Base-by-base conservation (phyloP, 768 basidiomycete genomes). In the Rhodotorula kratochvilovae region DNA sequence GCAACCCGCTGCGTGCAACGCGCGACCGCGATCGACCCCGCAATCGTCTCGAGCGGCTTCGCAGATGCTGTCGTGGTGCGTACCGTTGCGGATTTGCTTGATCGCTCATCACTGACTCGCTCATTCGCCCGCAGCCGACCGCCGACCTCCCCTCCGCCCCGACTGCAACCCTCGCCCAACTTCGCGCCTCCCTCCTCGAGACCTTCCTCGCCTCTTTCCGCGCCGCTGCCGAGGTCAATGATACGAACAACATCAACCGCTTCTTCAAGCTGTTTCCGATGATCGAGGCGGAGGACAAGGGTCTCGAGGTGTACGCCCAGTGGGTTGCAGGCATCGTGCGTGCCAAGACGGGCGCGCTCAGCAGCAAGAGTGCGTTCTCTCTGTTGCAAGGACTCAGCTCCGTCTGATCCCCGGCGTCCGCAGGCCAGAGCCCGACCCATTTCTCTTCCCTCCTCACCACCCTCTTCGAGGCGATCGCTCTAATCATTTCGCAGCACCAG, bases 241-340 rank as follows among this genome's bases (percentile, higher is more conserved):
- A 75, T 50, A 75, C 64, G 11, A 67, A 62, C 68, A 70, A 70
- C 60, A 75, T 75, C 58, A 66, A 66, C 76, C 87, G 96, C 21
- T 98, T 90, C 82, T 99, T 99, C 85, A 93, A 97, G 80, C 83
- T 99, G 5, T 99, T 98, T 80, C 96, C 96, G 8, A 88, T 88
- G 6, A 93, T 99, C 63, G 92, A 92, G 12, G 96, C 92, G 85
- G 93, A 98, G 80, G 82, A 84, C 17, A 90, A 95, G 80, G 96
- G 96, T 2, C 84, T 99, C 35, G 87, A 92, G 71, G 90, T 89
- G 0, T 99, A 99, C 81, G 90, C 92, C 0, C 85, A 87, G 19
- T 99, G 98, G 80, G 92, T 99, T 13, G 88, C 93, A 0, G 66
- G 65, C 10, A 73, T 77, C 31, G 63, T 76, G 13, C 46, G 76